Evolutionary conservation across 805 yeast genomes (phyloP).

Genomic region (Yarrowia alimentaria): DNA sequence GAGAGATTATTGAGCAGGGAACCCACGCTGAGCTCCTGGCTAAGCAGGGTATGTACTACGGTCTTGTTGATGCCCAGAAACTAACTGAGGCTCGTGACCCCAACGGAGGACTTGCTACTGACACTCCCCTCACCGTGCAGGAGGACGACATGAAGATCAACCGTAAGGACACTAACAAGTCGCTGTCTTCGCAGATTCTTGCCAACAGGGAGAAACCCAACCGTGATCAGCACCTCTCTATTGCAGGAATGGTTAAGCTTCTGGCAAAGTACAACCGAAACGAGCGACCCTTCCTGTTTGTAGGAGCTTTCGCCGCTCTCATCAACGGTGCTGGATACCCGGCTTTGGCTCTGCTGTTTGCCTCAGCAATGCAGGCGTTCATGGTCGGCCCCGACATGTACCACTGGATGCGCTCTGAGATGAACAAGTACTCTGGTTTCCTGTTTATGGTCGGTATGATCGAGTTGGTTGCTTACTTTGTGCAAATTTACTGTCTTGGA

Average conservation of each 20-base stretch:
- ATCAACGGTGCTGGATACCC: constrained; percentile 43
- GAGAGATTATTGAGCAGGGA: constrained; percentile 52
- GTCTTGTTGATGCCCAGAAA: constrained; percentile 43
- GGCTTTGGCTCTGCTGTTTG: constrained; percentile 42
- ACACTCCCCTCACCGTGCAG: constrained; percentile 27
- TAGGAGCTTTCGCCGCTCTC: constrained; percentile 37
- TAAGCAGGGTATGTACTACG: constrained; percentile 36
- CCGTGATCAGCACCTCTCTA: constrained; percentile 10
- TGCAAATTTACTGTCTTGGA: constrained; percentile 34
- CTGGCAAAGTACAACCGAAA: constrained; percentile 35
- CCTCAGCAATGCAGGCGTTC: constrained; percentile 40
- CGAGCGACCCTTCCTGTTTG: constrained; percentile 34
- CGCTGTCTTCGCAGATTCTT: constrained; percentile 30
- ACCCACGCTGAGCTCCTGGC: constrained; percentile 42
- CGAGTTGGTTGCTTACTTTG: constrained; percentile 34
- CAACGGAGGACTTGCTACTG: constrained; percentile 29
- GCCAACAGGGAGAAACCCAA: constrained; percentile 27
- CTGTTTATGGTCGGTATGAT: constrained; percentile 41
- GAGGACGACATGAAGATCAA: constrained; percentile 24
- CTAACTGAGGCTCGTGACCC: constrained; percentile 32
- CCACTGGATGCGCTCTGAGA: constrained; percentile 39
- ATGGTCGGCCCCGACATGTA: constrained; percentile 39
- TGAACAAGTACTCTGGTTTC: constrained; percentile 41
- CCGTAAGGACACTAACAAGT: constrained; percentile 30
- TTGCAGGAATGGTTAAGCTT: constrained; percentile 29